Base-by-base conservation (phyloP, 1,284 basidiomycete genomes). In the Rhodotorula sp. region DNA sequence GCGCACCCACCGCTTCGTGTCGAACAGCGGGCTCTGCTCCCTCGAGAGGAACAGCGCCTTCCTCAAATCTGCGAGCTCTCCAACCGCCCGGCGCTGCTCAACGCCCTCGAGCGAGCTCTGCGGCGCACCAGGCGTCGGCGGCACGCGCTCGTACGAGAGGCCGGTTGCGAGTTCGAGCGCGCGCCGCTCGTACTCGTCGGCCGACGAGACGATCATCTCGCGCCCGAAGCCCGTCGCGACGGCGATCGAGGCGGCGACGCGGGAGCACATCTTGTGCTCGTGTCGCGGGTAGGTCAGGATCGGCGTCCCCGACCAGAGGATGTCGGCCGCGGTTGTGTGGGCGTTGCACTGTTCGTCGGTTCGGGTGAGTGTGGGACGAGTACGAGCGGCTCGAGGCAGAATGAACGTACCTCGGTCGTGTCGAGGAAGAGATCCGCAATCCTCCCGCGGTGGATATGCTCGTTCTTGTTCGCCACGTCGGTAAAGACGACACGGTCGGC, bases 351-450 rank as follows among this genome's bases (percentile, higher is more conserved):
- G 54, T 9, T 34, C 23, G 21, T 7, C 12, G 25, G 64, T 41
- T 66, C 54, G 46, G 52, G 25, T 25, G n/a, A 41, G 34, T 17
- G 9, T 1, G 54, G n/a, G 9, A 17, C 16, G 42, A 48, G 16
- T 25, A 34, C 34, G 34, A 34, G 34, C 34, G 34, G 34, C 34
- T 34, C 34, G 34, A 34, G 34, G 34, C 34, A 34, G 34, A 34
- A 34, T 5, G 13, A 19, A 44, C 83, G 42, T 53, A 85, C 86
- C 82, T 88, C 88, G 14, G 84, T 84, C 3, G 88, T 88, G 76
- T 88, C 87, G n/a, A 88, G 81, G 74, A 88, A 86, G 21, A 88
- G 81, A 75, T 88, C 87, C 4, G 86, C 85, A 19, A 87, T 85
- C 41, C 86, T 80, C 7, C 84, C 85, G 44, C 88, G 85, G 64